A percentile compares a stretch with the other conserved stretches of the same genome.
Evolutionary conservation across 768 basidiomycete species (phyloP).

Genomic region (Leccinum rimulosum): DNA sequence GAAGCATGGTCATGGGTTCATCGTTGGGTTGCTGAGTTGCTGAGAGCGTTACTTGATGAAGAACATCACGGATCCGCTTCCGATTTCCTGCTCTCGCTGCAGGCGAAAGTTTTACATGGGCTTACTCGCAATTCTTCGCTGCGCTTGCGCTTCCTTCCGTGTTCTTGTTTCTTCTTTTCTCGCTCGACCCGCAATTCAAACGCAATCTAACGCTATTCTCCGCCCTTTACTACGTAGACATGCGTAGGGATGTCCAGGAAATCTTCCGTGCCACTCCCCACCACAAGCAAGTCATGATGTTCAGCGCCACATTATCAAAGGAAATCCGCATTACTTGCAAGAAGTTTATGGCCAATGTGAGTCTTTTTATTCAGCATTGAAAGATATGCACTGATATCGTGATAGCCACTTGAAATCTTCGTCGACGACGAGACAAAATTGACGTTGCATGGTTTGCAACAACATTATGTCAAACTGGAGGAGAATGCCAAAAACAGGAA

Average conservation of each 20-base stretch:
- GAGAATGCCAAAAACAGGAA: conserved; percentile 96
- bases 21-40: conserved; percentile 37
- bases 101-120: conserved; percentile 18
- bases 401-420: conserved; percentile 96
- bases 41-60: conserved; percentile 35
- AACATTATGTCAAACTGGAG: conserved; percentile 97
- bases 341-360: conserved; percentile 98
- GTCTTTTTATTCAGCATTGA: conserved; percentile 29
- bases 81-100: conserved; percentile 36
- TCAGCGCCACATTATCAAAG: conserved; percentile 96
- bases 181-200: conserved; percentile 47
- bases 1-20: conserved; percentile 37
- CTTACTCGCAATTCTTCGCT: conserved; percentile 9
- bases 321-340: conserved; percentile 98
- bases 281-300: conserved; percentile 99
- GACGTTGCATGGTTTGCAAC: conserved; percentile 96
- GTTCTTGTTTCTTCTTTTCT: conserved; percentile 49
- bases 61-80: conserved; percentile 33
- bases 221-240: conserved; percentile 73
- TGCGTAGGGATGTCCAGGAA: conserved; percentile 99
- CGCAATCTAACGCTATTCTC: conserved; percentile 61
- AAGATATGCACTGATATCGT: not conserved
- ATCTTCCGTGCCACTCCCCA: conserved; percentile 98
- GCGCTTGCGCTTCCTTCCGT: conserved; percentile 22
- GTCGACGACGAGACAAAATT: conserved; percentile 99